Conservation (phyloP, 257 asterid genomes). For the Hygrophila difformis region DNA sequence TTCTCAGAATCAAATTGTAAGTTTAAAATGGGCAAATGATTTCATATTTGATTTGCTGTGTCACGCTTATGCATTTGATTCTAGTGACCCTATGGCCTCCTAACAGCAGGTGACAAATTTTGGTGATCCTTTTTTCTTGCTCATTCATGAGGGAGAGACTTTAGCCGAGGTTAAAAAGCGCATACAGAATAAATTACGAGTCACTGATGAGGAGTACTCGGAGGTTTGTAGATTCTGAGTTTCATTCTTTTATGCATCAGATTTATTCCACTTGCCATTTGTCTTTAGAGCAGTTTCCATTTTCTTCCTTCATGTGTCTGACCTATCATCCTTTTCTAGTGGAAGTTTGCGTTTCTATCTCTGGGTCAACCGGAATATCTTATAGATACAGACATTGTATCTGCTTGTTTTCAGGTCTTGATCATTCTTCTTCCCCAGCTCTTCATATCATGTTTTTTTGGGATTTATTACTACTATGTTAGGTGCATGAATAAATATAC, state of each 20-base stretch:
- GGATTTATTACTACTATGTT: neutral
- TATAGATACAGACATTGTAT: conserved; percentile 48
- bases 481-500: neutral
- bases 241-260: no score
- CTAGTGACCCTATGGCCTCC: conserved; percentile 9
- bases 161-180: conserved; percentile 46
- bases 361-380: conserved; percentile 67
- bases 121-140: conserved; percentile 67
- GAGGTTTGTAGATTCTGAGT: conserved; percentile 30
- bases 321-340: conserved; percentile 27
- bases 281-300: neutral
- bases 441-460: neutral
- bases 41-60: neutral
- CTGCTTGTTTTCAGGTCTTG: conserved; percentile 50
- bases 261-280: no score
- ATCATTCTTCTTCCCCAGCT: neutral
- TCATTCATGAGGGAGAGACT: conserved; percentile 63
- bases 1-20: conserved; percentile 45
- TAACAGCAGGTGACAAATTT: conserved; percentile 48
- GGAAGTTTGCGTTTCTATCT: conserved; percentile 63
- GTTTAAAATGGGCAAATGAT: conserved; percentile 6
- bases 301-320: neutral
- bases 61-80: neutral
- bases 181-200: conserved; percentile 55
- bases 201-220: conserved; percentile 61